Conservation (phyloP, 495 filamentous ascomycete genomes). For the Penicillium bovifimosum region DNA sequence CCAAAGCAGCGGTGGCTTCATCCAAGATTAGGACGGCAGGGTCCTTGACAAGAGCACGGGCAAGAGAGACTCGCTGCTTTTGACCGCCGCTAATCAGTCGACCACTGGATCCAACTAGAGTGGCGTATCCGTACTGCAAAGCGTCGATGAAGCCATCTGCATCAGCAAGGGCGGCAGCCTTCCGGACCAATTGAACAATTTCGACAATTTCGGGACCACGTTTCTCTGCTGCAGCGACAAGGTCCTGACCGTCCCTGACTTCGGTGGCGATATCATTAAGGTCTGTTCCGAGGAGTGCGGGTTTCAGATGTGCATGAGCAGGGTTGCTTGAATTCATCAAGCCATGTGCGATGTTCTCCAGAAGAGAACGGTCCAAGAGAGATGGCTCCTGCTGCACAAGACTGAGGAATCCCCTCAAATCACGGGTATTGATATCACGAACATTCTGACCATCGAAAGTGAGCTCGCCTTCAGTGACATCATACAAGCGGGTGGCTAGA, state of each 20-base stretch:
- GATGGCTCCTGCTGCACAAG: constrained; percentile 65
- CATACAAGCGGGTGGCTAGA: constrained; percentile 49
- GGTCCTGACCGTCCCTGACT: constrained; percentile 31
- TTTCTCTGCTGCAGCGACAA: constrained; percentile 27
- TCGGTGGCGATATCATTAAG: constrained; percentile 30
- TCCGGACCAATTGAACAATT: constrained; percentile 33
- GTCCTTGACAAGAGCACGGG: constrained; percentile 66
- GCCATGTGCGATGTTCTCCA: constrained; percentile 65
- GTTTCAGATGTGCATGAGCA: constrained; percentile 36
- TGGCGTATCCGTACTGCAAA: constrained; percentile 48
- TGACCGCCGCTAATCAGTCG: constrained; percentile 58
- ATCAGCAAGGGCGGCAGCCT: constrained; percentile 41
- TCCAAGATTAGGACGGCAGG: constrained; percentile 80
- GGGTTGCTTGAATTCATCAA: constrained; percentile 53
- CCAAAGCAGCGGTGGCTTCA: constrained; percentile 64
- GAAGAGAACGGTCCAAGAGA: constrained; percentile 57
- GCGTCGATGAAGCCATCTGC: constrained; percentile 39
- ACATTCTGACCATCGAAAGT: constrained; percentile 50
- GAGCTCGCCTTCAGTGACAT: constrained; percentile 41
- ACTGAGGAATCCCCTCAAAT: constrained; percentile 51
- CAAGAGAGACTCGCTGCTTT: constrained; percentile 61
- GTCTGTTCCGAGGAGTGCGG: constrained; percentile 22
- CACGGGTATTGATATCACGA: constrained; percentile 49
- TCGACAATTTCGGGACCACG: constrained; percentile 29
- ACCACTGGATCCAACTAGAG: constrained; percentile 50